Evolutionary conservation across 2,329 filamentous ascomycete genomes (phyloP), one percentile per base, ranked within the genome.

Genomic region (Leptographium wingfieldii): DNA sequence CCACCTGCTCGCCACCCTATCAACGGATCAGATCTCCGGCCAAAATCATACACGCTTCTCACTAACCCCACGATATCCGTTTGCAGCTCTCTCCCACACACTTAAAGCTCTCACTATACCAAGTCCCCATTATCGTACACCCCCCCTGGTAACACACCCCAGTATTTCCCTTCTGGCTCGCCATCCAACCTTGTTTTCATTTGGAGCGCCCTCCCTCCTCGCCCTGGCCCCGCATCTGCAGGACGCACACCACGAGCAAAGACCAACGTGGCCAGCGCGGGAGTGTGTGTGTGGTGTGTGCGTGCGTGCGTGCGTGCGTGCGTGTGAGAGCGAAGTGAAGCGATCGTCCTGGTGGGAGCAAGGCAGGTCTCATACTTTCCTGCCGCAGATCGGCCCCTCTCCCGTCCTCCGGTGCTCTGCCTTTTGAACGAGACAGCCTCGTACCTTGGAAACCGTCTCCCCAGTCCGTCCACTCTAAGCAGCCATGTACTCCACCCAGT

Each of bases 401-500:
- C 25, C 52, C 52, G 19, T 19, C n/a, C 53, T 14, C n/a, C 14
- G 16, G 29, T 31, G 27, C n/a, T n/a, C 40, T 40, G 33, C 27
- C 40, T 10, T 35, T 22, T 27, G n/a, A 16, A 35, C 10, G 53
- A 29, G 29, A 25, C n/a, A n/a, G 16, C 38, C 38, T 40, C 29
- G 27, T 12, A 35, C 51, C 19, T 35, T 19, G 19, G 27, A 27
- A 12, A 16, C 27, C 51, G 10, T 14, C 27, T n/a, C 25, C 27
- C 51, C 29, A 19, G 11, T n/a, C 22, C 25, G 31, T 38, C 54
- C 19, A 3, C 33, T 35, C 35, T 5, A 57, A 43, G 72, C 72
- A 11, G 14, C 14, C 73, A 82, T 82, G 80, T 82, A 82, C 72
- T 74, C 74, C 68, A 72, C 75, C 69, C 77, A 76, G 67, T 82